Conservation (phyloP, 2,329 filamentous ascomycete genomes). For the Diaporthe capsici region DNA sequence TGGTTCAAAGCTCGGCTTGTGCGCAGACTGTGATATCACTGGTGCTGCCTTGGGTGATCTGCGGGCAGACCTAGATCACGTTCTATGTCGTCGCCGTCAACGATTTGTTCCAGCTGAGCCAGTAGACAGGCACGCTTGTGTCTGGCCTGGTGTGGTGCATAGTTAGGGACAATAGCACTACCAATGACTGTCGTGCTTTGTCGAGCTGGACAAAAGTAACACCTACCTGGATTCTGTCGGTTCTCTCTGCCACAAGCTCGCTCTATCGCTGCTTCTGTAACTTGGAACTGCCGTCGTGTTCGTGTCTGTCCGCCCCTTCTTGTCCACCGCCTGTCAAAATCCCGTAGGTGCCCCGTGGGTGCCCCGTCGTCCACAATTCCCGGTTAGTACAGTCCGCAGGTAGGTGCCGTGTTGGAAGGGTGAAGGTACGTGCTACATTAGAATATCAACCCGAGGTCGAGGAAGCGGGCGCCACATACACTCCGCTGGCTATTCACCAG, state of each 20-base stretch:
- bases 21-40: not conserved
- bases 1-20: not conserved
- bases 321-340: not conserved
- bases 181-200: not conserved
- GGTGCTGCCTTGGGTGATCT: not conserved
- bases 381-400: not conserved
- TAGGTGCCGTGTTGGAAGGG: not conserved
- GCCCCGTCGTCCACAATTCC: too few species aligned
- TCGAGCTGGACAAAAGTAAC: not conserved
- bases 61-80: not conserved
- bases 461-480: not conserved
- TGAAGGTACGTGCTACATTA: not conserved
- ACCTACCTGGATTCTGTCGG: not conserved
- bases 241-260: not conserved
- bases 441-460: not conserved
- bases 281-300: not conserved
- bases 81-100: not conserved
- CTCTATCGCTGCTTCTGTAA: not conserved
- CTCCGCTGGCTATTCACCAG: not conserved
- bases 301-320: too few species aligned
- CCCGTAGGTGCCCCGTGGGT: not conserved
- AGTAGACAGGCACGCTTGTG: not conserved
- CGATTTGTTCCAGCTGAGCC: not conserved
- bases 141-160: not conserved
- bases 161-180: not conserved